Percentiles rank a stretch among this genome's conserved stretches.
phyloP scores from a whole-genome alignment of 2,329 filamentous ascomycete species.

The Trichoderma koningiopsis region DNA sequence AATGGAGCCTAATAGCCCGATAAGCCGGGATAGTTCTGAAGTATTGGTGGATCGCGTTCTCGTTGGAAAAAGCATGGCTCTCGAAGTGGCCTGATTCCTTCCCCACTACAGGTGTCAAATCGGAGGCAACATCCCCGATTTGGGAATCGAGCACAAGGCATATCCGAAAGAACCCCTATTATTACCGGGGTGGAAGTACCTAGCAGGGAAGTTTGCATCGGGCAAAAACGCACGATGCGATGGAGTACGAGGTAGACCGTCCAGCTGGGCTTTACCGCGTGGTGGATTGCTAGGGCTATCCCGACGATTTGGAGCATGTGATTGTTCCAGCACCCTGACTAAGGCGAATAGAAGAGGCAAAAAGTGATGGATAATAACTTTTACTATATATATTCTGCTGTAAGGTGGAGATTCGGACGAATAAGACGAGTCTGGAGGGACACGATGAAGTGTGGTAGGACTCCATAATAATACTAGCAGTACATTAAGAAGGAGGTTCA shows the following conservation, averaged over 20 bases:
- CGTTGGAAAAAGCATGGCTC: background rate
- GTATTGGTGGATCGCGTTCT: background rate
- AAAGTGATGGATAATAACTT: background rate
- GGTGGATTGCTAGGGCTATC: background rate
- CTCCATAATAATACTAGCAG: background rate
- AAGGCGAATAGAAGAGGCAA: background rate
- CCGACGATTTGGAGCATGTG: background rate
- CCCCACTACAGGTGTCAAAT: conserved; percentile 6
- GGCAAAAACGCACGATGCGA: background rate
- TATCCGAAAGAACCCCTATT: background rate
- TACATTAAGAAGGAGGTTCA: background rate
- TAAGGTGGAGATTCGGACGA: background rate
- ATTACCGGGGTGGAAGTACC: background rate
- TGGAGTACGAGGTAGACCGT: background rate
- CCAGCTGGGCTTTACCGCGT: background rate
- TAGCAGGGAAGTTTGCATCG: background rate
- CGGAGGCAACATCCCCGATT: conserved; percentile 4
- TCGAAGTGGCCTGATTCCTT: conserved; percentile 19
- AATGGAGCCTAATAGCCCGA: conserved; percentile 15
- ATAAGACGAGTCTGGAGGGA: background rate
- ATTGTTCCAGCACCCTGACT: background rate
- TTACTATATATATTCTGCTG: background rate
- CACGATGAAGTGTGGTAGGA: background rate
- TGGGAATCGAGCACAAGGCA: background rate
- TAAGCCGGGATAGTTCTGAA: background rate